phyloP scores from a whole-genome alignment of 805 yeast species.

The Barnettozyma vustinii region DNA sequence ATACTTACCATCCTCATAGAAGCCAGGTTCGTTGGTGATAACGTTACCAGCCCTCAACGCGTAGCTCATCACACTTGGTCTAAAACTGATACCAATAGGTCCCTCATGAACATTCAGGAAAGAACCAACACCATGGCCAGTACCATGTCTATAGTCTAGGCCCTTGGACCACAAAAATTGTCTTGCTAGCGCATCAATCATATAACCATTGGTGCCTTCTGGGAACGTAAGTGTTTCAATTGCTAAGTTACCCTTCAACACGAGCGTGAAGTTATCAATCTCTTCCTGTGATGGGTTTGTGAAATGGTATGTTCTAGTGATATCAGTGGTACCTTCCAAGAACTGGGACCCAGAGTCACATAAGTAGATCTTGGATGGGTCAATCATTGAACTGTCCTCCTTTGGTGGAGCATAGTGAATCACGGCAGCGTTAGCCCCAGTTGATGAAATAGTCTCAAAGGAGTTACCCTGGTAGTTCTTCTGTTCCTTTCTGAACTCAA shows the following conservation, averaged over 20 bases:
- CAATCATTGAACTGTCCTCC: constrained; percentile 53
- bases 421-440: constrained; percentile 71
- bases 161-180: constrained; percentile 80
- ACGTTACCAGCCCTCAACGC: constrained; percentile 66
- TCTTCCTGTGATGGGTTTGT: constrained; percentile 51
- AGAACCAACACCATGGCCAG: constrained; percentile 97
- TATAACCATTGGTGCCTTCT: constrained; percentile 65
- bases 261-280: constrained; percentile 69
- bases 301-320: constrained; percentile 83
- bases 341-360: constrained; percentile 92
- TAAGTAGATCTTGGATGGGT: constrained; percentile 63
- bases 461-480: constrained; percentile 62
- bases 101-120: constrained; percentile 92
- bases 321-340: constrained; percentile 93
- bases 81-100: constrained; percentile 74
- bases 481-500: constrained; percentile 46
- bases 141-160: constrained; percentile 85
- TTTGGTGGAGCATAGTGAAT: constrained; percentile 71
- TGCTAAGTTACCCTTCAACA: constrained; percentile 86
- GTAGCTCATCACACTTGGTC: constrained; percentile 41
- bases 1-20: constrained; percentile 80
- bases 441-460: constrained; percentile 70
- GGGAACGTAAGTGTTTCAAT: constrained; percentile 79
- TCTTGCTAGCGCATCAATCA: constrained; percentile 78
- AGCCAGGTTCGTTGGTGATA: constrained; percentile 92